Conservation (phyloP, 106 monocot genomes). For the Narthecium ossifragum region DNA sequence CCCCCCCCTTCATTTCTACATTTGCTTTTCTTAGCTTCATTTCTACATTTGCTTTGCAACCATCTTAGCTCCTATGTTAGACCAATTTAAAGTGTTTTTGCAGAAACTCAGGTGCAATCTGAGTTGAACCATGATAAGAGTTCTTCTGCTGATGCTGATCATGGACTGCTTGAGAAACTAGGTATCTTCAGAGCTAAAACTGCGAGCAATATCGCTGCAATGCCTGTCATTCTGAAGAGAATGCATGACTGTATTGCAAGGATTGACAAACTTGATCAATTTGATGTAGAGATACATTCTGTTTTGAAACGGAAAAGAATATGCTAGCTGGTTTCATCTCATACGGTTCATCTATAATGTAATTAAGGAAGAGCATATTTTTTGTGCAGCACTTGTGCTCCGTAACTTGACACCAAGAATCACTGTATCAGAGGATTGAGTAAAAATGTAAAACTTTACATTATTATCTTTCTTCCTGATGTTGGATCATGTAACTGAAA, state of each 20-base stretch:
- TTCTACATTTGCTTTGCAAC: not conserved
- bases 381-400: slow-evolving; percentile 4
- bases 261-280: slow-evolving; percentile 31
- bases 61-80: not conserved
- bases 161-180: slow-evolving; percentile 35
- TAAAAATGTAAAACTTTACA: too few species aligned
- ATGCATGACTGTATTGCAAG: slow-evolving; percentile 54
- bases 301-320: slow-evolving; percentile 29
- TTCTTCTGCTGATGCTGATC: slow-evolving; percentile 26
- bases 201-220: slow-evolving; percentile 29
- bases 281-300: slow-evolving; percentile 31
- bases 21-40: not conserved
- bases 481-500: too few species aligned
- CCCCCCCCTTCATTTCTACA: not conserved
- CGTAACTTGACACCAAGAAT: too few species aligned
- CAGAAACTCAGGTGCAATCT: slow-evolving; percentile 5
- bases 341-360: not conserved
- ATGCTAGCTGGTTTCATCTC: not conserved
- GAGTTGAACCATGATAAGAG: not conserved
- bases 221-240: slow-evolving; percentile 49
- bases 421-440: too few species aligned
- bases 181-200: slow-evolving; percentile 30
- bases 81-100: not conserved
- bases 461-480: too few species aligned
- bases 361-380: not conserved